Percentiles rank a stretch among this genome's conserved stretches.
These are phyloP conservation scores for Cryptococcus neoformans DNA, from an alignment of 1,284 basidiomycete species.

Conservation along the genomic window DNA sequence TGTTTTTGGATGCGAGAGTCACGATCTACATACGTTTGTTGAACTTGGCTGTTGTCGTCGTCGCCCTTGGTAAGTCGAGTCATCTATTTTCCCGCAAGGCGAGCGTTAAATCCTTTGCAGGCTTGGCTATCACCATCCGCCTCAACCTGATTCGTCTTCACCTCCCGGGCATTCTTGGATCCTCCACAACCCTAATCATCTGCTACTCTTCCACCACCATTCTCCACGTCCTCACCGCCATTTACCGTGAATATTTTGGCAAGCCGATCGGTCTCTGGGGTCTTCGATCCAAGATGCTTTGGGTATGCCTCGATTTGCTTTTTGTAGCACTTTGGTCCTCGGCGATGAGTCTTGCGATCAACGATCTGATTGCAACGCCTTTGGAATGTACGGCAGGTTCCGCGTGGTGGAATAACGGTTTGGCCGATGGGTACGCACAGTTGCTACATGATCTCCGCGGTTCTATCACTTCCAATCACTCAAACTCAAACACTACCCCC, in stretches of 20 bases:
- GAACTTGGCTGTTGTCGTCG: slow-evolving; percentile 52
- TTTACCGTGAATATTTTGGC: slow-evolving; percentile 56
- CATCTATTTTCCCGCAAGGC: background rate
- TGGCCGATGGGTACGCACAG: slow-evolving; percentile 16
- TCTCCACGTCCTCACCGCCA: slow-evolving; percentile 51
- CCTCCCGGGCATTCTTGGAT: slow-evolving; percentile 52
- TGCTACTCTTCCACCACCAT: slow-evolving; percentile 53
- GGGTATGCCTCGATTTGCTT: slow-evolving; percentile 52
- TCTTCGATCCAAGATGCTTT: slow-evolving; percentile 51
- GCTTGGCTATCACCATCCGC: slow-evolving; percentile 50
- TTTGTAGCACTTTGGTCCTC: slow-evolving; percentile 52
- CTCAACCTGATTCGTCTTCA: slow-evolving; percentile 34
- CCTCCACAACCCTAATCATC: slow-evolving; percentile 54
- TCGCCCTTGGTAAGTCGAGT: slow-evolving; percentile 43
- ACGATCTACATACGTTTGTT: slow-evolving; percentile 54
- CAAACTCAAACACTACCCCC: background rate
- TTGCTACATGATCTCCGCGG: slow-evolving; percentile 15
- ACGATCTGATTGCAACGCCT: slow-evolving; percentile 57
- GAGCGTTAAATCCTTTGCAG: slow-evolving; percentile 10
- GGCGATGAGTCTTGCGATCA: slow-evolving; percentile 51
- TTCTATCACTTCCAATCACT: background rate
- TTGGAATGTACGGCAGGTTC: slow-evolving; percentile 49
- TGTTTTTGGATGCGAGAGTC: slow-evolving; percentile 52
- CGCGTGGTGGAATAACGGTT: slow-evolving; percentile 40
- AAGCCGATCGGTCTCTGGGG: slow-evolving; percentile 58